Conservation (phyloP, 208 protist genomes). For the Ichthyophonus hoferi region DNA sequence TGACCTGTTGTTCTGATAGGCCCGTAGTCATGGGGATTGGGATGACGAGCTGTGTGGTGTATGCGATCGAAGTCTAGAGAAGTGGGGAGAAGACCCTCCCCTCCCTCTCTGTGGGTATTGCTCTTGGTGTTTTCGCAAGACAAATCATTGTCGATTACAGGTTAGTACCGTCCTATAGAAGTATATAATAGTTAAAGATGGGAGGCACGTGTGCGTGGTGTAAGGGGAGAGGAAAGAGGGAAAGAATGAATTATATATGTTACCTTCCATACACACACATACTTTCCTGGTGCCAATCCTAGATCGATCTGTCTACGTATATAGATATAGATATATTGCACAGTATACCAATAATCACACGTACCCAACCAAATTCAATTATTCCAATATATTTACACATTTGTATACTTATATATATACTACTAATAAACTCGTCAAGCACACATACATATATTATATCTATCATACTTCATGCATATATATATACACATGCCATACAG, state of each 20-base stretch:
- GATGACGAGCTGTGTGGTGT: constrained; percentile 20
- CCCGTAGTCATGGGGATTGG: constrained; percentile 1
- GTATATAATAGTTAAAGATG: not conserved
- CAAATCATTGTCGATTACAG: constrained; percentile 3
- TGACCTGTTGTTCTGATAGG: not conserved
- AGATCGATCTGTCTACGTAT: not conserved
- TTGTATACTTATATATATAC: not conserved
- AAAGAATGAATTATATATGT: not conserved
- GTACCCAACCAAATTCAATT: not conserved
- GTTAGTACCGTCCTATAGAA: not conserved
- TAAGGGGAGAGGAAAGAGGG: no score
- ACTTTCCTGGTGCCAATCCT: not conserved
- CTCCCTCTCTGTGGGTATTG: not conserved
- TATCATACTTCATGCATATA: not conserved
- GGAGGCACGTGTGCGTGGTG: not conserved
- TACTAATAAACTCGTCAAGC: not conserved
- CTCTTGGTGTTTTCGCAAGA: constrained; percentile 17
- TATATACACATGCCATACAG: not conserved
- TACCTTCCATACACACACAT: not conserved
- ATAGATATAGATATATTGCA: not conserved
- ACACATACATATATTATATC: not conserved
- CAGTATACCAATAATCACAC: not conserved
- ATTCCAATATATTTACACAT: not conserved
- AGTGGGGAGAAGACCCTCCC: not conserved
- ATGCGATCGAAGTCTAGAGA: not conserved